A percentile compares a stretch with the other conserved stretches of the same genome.
These are phyloP conservation scores for Salix viminalis DNA, from an alignment of 345 rosid genomes.

Conservation along the genomic window DNA sequence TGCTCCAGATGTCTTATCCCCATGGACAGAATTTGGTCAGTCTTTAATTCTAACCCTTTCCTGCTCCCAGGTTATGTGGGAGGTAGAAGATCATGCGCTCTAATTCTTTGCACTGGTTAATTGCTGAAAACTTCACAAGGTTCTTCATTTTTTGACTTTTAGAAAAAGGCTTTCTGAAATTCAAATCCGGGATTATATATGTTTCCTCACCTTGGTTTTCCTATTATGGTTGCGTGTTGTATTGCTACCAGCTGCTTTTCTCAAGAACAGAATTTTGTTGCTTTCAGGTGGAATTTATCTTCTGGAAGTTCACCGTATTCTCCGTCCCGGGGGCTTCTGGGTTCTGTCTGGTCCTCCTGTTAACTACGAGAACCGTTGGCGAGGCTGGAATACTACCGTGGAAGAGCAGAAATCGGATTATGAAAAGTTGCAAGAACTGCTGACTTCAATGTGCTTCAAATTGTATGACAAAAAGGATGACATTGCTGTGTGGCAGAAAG, in stretches of 20 bases:
- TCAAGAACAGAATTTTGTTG: slow-evolving; percentile 5
- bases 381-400: slow-evolving; percentile 94
- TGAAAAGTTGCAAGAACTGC: slow-evolving; percentile 70
- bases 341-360: slow-evolving; percentile 97
- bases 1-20: slow-evolving; percentile 99
- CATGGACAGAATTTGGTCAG: slow-evolving; percentile 98
- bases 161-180: not conserved
- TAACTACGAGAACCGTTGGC: slow-evolving; percentile 83
- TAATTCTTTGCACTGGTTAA: not conserved
- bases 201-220: too few species aligned
- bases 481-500: slow-evolving; percentile 93
- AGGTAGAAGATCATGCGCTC: not conserved
- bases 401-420: slow-evolving; percentile 87
- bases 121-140: not conserved
- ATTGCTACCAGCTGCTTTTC: slow-evolving; percentile 2
- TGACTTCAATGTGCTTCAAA: slow-evolving; percentile 89
- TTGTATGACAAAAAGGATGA: slow-evolving; percentile 81
- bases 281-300: slow-evolving; percentile 90
- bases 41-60: not conserved
- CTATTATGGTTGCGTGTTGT: not conserved
- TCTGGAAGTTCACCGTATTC: slow-evolving; percentile 79
- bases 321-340: slow-evolving; percentile 99
- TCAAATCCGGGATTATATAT: not conserved
- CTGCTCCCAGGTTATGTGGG: not conserved
- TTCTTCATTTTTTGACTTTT: not conserved